A percentile compares a stretch with the other conserved stretches of the same genome.
phyloP scores from a whole-genome alignment of 2,329 filamentous ascomycete genomes.

The Microcera coccophila region DNA sequence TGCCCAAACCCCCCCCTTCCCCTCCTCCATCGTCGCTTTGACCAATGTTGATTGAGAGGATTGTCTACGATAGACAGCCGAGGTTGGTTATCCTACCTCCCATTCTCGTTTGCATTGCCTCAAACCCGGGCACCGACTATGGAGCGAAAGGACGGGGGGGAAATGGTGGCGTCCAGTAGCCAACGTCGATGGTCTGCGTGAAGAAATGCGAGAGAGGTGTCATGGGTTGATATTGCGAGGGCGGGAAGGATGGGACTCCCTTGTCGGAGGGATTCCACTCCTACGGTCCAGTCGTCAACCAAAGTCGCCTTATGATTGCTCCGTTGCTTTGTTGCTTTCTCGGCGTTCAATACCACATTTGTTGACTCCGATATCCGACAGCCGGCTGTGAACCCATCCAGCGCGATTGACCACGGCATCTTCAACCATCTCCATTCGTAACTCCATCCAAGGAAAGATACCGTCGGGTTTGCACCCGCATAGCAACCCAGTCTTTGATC shows the following conservation, averaged over 20 bases:
- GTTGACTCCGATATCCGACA: not conserved
- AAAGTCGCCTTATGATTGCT: not conserved
- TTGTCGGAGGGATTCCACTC: conserved; percentile 1
- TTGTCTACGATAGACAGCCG: not conserved
- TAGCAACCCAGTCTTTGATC: conserved; percentile 20
- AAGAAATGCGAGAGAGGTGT: conserved; percentile 6
- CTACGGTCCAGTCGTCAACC: not conserved
- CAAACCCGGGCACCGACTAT: not conserved
- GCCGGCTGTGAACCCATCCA: not conserved
- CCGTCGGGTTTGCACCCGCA: conserved; percentile 24
- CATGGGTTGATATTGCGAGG: conserved; percentile 1
- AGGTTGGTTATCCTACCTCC: not conserved
- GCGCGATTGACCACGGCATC: not conserved
- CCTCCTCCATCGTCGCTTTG: not conserved
- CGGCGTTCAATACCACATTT: not conserved
- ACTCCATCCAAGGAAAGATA: conserved; percentile 4
- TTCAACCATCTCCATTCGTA: not conserved
- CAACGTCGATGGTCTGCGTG: not conserved
- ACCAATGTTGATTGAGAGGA: not conserved
- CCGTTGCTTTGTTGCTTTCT: not conserved
- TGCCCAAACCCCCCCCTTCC: not conserved
- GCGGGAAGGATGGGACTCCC: conserved; percentile 9
- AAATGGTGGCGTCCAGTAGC: conserved; percentile 18
- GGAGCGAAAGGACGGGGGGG: not conserved
- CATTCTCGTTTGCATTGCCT: not conserved